Conservation (phyloP, 768 basidiomycete species). For the Suillus subaureus region DNA sequence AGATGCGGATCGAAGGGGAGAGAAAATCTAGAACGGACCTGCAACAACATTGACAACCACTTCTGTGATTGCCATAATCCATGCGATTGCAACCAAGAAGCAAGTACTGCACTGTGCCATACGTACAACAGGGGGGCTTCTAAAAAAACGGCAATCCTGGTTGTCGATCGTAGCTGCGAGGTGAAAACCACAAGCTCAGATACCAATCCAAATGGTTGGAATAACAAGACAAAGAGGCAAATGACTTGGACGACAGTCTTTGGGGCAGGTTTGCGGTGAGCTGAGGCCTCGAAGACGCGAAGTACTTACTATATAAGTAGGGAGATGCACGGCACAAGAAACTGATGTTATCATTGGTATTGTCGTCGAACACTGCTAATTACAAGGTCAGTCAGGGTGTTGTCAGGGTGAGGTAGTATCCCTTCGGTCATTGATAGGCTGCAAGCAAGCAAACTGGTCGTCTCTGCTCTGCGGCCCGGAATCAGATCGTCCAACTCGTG, state of each 20-base stretch:
- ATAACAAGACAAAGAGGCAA: not conserved
- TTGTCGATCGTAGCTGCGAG: not conserved
- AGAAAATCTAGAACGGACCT: constrained; percentile 48
- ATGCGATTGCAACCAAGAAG: constrained; percentile 87
- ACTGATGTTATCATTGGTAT: not conserved
- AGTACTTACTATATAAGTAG: not conserved
- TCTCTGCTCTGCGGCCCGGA: not conserved
- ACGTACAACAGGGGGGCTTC: constrained; percentile 55
- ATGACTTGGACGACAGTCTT: not conserved
- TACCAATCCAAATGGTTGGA: not conserved
- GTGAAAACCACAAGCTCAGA: not conserved
- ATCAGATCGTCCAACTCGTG: not conserved
- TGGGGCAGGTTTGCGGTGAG: not conserved
- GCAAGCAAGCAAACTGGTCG: not conserved
- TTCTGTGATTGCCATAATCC: constrained; percentile 98
- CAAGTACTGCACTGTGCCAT: constrained; percentile 86
- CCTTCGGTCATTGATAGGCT: not conserved
- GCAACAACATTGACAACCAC: constrained; percentile 87
- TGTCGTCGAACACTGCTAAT: not conserved
- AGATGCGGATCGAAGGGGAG: not conserved
- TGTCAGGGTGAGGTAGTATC: not conserved
- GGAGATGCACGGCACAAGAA: not conserved
- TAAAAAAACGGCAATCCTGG: not conserved
- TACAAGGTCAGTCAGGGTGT: not conserved
- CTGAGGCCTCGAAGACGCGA: not conserved